These are phyloP conservation scores for Colletotrichum musicola DNA, from an alignment of 2,329 filamentous ascomycete species.

Conservation along the genomic window DNA sequence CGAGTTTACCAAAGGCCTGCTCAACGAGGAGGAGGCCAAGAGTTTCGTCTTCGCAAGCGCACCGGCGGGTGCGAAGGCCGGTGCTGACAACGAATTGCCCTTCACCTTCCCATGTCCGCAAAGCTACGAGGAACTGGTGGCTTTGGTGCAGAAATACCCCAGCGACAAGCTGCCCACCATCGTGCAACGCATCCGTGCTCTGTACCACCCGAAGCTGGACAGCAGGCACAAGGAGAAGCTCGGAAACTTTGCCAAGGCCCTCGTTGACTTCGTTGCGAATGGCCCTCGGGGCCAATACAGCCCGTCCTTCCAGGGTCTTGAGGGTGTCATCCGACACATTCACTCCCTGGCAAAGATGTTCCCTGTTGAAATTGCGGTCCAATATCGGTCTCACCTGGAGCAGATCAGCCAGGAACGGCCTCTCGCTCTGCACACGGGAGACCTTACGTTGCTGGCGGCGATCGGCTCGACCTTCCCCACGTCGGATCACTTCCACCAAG, in stretches of 20 bases:
- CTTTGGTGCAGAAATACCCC: conserved; percentile 72
- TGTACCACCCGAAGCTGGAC: conserved; percentile 91
- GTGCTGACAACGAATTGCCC: conserved; percentile 68
- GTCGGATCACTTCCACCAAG: conserved; percentile 96
- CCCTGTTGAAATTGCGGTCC: conserved; percentile 80
- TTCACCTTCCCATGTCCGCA: conserved; percentile 90
- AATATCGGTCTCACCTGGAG: conserved; percentile 80
- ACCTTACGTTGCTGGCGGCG: conserved; percentile 86
- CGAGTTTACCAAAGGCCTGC: conserved; percentile 79
- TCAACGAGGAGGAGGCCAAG: conserved; percentile 69
- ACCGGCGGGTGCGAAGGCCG: conserved; percentile 47
- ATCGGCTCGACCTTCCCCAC: conserved; percentile 90
- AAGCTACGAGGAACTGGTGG: conserved; percentile 79
- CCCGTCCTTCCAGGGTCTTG: conserved; percentile 76
- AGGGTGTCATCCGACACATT: conserved; percentile 87
- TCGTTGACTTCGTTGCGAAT: conserved; percentile 71
- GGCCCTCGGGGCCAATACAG: conserved; percentile 51
- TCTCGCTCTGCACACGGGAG: conserved; percentile 71
- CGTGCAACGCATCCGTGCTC: conserved; percentile 87
- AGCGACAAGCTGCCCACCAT: conserved; percentile 78
- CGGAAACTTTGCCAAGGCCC: conserved; percentile 71
- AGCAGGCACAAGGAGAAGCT: conserved; percentile 89
- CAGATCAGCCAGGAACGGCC: conserved; percentile 64
- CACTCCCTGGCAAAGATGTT: conserved; percentile 93
- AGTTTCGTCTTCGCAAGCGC: conserved; percentile 61